Percentiles rank a stretch among this genome's conserved stretches.
phyloP scores from a whole-genome alignment of 1,139 yeast genomes.

The Scheffersomyces lignicola region DNA sequence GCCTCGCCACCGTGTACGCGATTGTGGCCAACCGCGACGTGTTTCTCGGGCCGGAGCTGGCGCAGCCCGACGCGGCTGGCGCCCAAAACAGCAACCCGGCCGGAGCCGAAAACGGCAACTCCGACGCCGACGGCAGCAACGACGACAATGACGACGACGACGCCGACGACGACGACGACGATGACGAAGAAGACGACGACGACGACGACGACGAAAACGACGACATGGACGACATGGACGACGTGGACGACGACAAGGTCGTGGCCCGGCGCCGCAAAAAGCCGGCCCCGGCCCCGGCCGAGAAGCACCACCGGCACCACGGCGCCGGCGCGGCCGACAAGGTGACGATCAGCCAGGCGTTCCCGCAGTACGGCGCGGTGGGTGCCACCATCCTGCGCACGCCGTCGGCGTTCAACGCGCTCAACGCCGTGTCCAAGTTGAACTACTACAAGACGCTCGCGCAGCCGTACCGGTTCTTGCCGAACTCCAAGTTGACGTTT shows the following conservation, averaged over 20 bases:
- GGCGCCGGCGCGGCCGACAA: constrained; percentile 17
- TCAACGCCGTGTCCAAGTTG: constrained; percentile 35
- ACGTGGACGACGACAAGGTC: constrained; percentile 8
- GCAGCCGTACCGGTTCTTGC: constrained; percentile 21
- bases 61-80: too few relatives aligned
- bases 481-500: constrained; percentile 30
- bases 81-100: neutral
- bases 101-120: neutral
- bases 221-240: constrained; percentile 8
- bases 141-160: constrained; percentile 6
- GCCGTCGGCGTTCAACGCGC: constrained; percentile 38
- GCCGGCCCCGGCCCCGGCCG: constrained; percentile 8
- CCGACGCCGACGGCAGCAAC: constrained; percentile 1
- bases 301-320: constrained; percentile 7
- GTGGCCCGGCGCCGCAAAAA: constrained; percentile 9
- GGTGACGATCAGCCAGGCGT: constrained; percentile 39
- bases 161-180: neutral
- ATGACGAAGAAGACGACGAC: constrained; percentile 1
- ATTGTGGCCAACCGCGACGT: constrained; percentile 14
- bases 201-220: constrained; percentile 7
- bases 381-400: constrained; percentile 28
- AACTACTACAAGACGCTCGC: constrained; percentile 33
- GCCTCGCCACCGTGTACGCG: constrained; percentile 21
- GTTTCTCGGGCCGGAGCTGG: too few relatives aligned
- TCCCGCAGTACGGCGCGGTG: constrained; percentile 43